Conservation (phyloP, 2,329 filamentous ascomycete genomes). For the Fusarium nygamai region DNA sequence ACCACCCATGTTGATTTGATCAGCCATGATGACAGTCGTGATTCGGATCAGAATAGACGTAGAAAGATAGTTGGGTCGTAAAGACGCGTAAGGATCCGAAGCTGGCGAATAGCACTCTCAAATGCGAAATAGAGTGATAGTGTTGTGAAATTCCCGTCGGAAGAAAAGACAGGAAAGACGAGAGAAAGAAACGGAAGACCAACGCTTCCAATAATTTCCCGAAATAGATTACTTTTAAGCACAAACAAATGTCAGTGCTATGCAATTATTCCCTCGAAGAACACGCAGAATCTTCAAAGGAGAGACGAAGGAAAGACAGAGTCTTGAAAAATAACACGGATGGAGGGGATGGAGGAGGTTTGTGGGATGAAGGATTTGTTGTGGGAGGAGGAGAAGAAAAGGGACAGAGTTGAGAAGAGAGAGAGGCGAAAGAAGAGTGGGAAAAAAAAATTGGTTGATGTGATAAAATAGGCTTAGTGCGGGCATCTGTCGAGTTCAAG, state of each 20-base stretch:
- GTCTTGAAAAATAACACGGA: constrained; percentile 47
- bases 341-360: constrained; percentile 43
- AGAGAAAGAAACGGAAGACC: constrained; percentile 49
- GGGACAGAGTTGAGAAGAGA: constrained; percentile 44
- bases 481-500: constrained; percentile 36
- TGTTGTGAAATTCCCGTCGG: constrained; percentile 45
- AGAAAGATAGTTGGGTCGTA: constrained; percentile 32
- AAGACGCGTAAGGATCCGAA: constrained; percentile 33
- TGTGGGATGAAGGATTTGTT: constrained; percentile 47
- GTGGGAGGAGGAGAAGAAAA: constrained; percentile 49
- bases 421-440: constrained; percentile 48
- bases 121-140: constrained; percentile 36
- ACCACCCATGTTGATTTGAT: constrained; percentile 84
- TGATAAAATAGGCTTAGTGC: constrained; percentile 47
- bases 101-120: constrained; percentile 42
- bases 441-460: constrained; percentile 51
- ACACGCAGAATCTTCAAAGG: constrained; percentile 58
- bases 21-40: constrained; percentile 71
- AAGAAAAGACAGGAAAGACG: constrained; percentile 46
- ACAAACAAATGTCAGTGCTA: constrained; percentile 47
- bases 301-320: constrained; percentile 56
- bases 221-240: constrained; percentile 46
- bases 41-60: constrained; percentile 36
- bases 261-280: constrained; percentile 53
- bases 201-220: constrained; percentile 47